These are phyloP conservation scores for Gigaspora rosea DNA, from an alignment of 192 early-diverging fungal species.

Conservation along the genomic window DNA sequence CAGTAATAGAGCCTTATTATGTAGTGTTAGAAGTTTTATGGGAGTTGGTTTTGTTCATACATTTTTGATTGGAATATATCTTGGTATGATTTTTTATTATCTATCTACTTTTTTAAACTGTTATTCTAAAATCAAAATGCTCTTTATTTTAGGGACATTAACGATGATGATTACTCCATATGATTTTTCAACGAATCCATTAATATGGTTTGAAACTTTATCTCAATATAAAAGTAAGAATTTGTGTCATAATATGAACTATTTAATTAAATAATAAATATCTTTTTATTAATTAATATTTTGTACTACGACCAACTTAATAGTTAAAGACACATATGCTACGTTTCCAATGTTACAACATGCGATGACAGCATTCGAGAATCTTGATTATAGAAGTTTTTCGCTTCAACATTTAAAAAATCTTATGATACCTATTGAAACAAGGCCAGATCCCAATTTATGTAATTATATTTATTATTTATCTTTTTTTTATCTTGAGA, in stretches of 20 bases:
- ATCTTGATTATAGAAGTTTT: conserved; percentile 48
- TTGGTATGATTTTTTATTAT: conserved; percentile 32
- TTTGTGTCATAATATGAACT: background rate
- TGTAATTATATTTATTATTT: conserved; percentile 36
- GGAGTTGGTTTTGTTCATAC: conserved; percentile 48
- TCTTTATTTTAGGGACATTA: conserved; percentile 41
- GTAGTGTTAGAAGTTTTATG: conserved; percentile 40
- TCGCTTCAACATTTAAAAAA: conserved; percentile 58
- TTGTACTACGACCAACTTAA: no score
- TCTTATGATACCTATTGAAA: conserved; percentile 63
- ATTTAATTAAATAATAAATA: background rate
- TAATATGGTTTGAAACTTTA: conserved; percentile 42
- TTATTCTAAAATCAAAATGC: background rate
- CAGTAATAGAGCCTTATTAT: conserved; percentile 46
- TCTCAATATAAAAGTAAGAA: conserved; percentile 42
- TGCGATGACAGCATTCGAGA: conserved; percentile 40
- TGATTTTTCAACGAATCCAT: conserved; percentile 39
- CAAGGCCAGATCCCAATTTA: conserved; percentile 43
- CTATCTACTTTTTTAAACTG: background rate
- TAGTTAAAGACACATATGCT: conserved; percentile 69
- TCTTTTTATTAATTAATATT: background rate
- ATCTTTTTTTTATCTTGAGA: no score
- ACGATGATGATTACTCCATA: conserved; percentile 37
- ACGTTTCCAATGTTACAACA: conserved; percentile 67
- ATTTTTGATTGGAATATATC: conserved; percentile 42